Evolutionary conservation across 2,329 filamentous ascomycete genomes (phyloP).

Genomic region (Penicillium sp.): DNA sequence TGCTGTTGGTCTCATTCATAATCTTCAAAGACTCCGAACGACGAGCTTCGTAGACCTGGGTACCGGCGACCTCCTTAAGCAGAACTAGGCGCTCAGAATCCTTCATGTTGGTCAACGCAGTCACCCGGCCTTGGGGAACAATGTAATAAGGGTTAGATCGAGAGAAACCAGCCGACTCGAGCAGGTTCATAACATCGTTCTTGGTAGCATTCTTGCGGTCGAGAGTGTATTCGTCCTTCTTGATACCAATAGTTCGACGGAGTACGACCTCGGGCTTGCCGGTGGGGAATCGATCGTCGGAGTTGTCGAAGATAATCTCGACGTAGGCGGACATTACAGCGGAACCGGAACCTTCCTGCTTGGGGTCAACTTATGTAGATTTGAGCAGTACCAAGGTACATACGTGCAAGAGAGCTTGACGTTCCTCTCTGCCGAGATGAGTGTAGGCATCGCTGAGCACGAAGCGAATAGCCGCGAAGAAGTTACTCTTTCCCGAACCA

Average conservation of each 20-base stretch:
- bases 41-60: conserved; percentile 91
- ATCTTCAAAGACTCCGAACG: conserved; percentile 91
- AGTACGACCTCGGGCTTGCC: conserved; percentile 87
- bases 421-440: conserved; percentile 91
- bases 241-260: conserved; percentile 89
- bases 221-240: conserved; percentile 98
- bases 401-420: conserved; percentile 86
- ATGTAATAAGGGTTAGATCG: conserved; percentile 99
- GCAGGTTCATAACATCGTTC: conserved; percentile 86
- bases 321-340: conserved; percentile 99
- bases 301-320: conserved; percentile 98
- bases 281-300: conserved; percentile 90
- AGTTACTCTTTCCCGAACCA: conserved; percentile 98
- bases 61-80: conserved; percentile 96
- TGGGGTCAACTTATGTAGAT: conserved; percentile 19
- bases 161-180: conserved; percentile 95
- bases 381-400: conserved; percentile 13
- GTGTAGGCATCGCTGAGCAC: conserved; percentile 97
- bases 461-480: conserved; percentile 98
- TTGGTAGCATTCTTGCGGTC: conserved; percentile 97
- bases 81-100: conserved; percentile 85
- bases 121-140: conserved; percentile 94
- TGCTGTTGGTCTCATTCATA: conserved; percentile 94
- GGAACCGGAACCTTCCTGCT: conserved; percentile 84
- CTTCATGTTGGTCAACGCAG: conserved; percentile 97